A percentile compares a stretch with the other conserved stretches of the same genome.
Conservation (phyloP, 108 stramenopile genomes). For the Cyclotella atomus region DNA sequence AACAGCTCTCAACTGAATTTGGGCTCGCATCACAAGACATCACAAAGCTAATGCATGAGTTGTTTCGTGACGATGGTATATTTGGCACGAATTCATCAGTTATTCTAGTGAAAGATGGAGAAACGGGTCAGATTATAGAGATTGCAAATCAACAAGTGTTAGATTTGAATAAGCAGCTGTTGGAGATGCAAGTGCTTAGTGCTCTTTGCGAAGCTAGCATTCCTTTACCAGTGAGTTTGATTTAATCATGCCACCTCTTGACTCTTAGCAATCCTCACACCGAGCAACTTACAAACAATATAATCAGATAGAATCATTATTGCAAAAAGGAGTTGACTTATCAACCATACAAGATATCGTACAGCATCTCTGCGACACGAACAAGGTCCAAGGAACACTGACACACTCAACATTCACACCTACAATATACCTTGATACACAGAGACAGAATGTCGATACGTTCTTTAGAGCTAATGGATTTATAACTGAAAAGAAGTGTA, state of each 20-base stretch:
- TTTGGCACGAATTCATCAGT: neutral
- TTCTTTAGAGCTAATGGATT: constrained; percentile 2
- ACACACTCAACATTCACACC: neutral
- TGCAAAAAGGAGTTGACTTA: neutral
- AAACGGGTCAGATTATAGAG: neutral
- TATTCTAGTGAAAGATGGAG: neutral
- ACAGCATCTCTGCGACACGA: neutral
- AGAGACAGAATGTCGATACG: neutral
- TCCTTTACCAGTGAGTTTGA: neutral
- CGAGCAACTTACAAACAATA: neutral
- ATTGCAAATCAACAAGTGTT: neutral
- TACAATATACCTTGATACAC: neutral
- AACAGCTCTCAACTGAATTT: constrained; percentile 3
- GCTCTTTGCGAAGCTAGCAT: neutral
- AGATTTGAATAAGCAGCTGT: neutral
- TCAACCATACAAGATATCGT: neutral
- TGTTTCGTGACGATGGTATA: neutral
- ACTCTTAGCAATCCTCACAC: neutral
- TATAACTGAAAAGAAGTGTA: neutral
- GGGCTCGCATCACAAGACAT: neutral
- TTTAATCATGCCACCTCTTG: neutral
- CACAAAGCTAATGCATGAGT: neutral
- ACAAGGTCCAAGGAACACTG: neutral
- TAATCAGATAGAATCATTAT: neutral
- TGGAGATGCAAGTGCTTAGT: constrained; percentile 2